Base-by-base conservation (phyloP, 768 basidiomycete species). In the Boletus barrowsii region DNA sequence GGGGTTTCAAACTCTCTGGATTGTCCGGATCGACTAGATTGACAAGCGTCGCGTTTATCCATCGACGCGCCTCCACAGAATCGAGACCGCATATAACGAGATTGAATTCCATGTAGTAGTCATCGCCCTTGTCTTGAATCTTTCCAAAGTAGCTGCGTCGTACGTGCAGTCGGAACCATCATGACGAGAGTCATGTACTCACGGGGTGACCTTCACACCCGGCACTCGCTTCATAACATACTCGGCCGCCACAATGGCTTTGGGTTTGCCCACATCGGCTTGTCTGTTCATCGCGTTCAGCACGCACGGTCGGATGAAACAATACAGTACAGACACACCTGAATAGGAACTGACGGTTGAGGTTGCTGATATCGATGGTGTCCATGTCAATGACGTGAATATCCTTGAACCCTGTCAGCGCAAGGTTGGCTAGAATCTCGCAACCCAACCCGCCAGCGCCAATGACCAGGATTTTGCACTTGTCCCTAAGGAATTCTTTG, bases 311-410 rank as follows among this genome's bases (percentile, higher is more conserved):
- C 36, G 32, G 13, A 42, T 20, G 4, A 15, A 42, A 42, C 7
- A 33, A 3, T 26, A 17, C 26, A 29, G 51, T 42, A 47, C 26
- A 50, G 1, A 11, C 75, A 47, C 60, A 93, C 96, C 97, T 83
- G 77, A 99, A 99, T 22, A 99, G 77, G 71, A 99, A 99, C 73
- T 99, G 97, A 47, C 97, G 83, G 72, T 99, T 99, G 60, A 99
- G 79, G 72, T 99, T 99, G 67, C 94, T 98, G 67, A 99, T 90
- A 74, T 99, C 96, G 69, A 98, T 99, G 15, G 96, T 98, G 78
- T 99, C 96, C 95, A 99, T 98, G 78, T 99, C 97, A 68, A 99
- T 98, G 56, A 99, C 95, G 77, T 98, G 93, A 61, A 98, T 97
- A 66, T 98, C 91, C 72, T 89, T 91, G 84, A 98, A 99, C 24